A percentile compares a stretch with the other conserved stretches of the same genome.
Conservation (phyloP, 805 yeast species). For the Crinitomyces ghanaensis region DNA sequence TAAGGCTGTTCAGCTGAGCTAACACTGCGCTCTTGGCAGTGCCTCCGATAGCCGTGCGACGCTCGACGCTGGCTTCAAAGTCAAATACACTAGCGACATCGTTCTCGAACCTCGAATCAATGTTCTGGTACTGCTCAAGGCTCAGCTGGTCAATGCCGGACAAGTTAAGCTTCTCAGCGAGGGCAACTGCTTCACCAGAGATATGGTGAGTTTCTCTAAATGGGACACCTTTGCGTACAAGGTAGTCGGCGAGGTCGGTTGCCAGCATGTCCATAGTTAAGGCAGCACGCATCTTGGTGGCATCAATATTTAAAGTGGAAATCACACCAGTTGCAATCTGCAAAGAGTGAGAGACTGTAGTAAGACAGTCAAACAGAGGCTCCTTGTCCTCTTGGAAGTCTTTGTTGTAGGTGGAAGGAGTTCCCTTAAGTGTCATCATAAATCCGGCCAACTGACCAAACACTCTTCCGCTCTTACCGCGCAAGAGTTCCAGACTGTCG, state of each 20-base stretch:
- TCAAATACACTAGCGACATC: conserved; percentile 82
- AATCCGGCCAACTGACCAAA: conserved; percentile 93
- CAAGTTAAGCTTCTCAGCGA: conserved; percentile 67
- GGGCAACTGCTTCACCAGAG: conserved; percentile 92
- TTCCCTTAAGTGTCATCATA: conserved; percentile 92
- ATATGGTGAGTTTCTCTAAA: conserved; percentile 99
- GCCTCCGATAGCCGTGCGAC: conserved; percentile 95
- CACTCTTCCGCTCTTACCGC: conserved; percentile 97
- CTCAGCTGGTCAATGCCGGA: conserved; percentile 80
- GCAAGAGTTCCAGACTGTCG: conserved; percentile 83
- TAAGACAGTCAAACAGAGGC: conserved; percentile 85
- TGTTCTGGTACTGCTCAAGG: conserved; percentile 62
- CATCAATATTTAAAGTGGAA: conserved; percentile 67
- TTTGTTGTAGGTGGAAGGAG: conserved; percentile 95
- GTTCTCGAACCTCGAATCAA: conserved; percentile 66
- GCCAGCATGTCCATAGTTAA: conserved; percentile 99
- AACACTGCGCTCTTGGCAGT: conserved; percentile 87
- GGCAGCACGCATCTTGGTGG: conserved; percentile 71
- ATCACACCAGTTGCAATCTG: conserved; percentile 93
- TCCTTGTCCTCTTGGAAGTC: conserved; percentile 99
- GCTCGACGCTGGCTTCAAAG: conserved; percentile 90
- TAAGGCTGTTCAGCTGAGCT: conserved; percentile 42
- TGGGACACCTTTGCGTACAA: conserved; percentile 96
- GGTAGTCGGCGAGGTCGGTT: conserved; percentile 94
- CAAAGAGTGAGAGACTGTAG: conserved; percentile 87